These are phyloP conservation scores for Diaporthe citriasiana DNA, from an alignment of 2,329 filamentous ascomycete species.

Conservation along the genomic window DNA sequence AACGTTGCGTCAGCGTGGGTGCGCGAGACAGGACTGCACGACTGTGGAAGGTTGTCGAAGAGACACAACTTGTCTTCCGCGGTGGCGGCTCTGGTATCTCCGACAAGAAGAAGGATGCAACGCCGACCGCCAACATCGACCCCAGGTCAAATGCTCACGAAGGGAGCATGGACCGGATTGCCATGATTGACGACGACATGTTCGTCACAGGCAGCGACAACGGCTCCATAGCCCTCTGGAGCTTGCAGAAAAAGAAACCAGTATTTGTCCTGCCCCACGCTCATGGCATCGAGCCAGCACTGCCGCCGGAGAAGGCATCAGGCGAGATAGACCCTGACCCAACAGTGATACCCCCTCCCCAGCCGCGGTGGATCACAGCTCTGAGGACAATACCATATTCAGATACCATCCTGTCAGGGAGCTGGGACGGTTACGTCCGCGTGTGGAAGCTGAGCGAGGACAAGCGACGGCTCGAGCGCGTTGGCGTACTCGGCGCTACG, in stretches of 20 bases:
- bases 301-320: constrained; percentile 77
- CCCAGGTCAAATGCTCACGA: constrained; percentile 73
- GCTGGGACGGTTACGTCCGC: constrained; percentile 91
- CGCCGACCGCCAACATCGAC: constrained; percentile 58
- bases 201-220: constrained; percentile 97
- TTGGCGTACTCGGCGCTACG: constrained; percentile 74
- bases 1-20: constrained; percentile 92
- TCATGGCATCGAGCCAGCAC: constrained; percentile 84
- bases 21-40: constrained; percentile 91
- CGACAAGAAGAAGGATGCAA: constrained; percentile 60
- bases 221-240: constrained; percentile 89
- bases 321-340: constrained; percentile 77
- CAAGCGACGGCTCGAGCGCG: constrained; percentile 80
- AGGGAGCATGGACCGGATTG: constrained; percentile 91
- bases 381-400: constrained; percentile 89
- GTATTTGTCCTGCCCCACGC: constrained; percentile 84
- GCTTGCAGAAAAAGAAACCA: constrained; percentile 93
- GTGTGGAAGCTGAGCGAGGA: constrained; percentile 89
- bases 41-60: constrained; percentile 96
- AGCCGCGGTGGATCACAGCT: constrained; percentile 92
- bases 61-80: constrained; percentile 94
- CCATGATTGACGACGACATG: constrained; percentile 87
- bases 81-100: constrained; percentile 74
- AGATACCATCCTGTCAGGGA: constrained; percentile 90
- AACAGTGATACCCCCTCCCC: constrained; percentile 71